Evolutionary conservation across 257 asterid species (phyloP).

Genomic region (Ligustrum vulgare): DNA sequence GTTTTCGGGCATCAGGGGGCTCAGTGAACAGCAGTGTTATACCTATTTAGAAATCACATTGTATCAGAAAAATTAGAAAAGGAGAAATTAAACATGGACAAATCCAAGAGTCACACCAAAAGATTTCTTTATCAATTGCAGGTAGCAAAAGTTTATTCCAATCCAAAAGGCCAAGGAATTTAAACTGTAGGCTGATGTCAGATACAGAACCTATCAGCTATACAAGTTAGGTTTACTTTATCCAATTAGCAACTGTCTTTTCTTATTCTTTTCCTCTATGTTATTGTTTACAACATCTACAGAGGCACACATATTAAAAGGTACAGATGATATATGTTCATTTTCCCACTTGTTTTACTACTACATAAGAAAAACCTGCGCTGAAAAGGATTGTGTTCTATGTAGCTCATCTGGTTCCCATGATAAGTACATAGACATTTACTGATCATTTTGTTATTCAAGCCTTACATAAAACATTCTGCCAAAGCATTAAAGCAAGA

Average conservation of each 20-base stretch:
- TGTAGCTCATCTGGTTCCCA: not conserved
- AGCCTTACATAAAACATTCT: not conserved
- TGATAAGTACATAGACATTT: not conserved
- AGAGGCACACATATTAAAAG: not conserved
- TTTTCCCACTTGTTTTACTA: slow-evolving; percentile 9
- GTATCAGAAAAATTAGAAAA: slow-evolving; percentile 25
- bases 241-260: slow-evolving; percentile 3
- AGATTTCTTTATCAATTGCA: not conserved
- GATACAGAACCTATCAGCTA: slow-evolving; percentile 15
- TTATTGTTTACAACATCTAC: not conserved
- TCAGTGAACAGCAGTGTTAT: slow-evolving; percentile 86
- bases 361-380: slow-evolving; percentile 4
- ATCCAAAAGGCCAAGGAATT: not conserved
- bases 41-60: slow-evolving; percentile 49
- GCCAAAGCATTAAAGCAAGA: not conserved
- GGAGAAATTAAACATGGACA: not conserved
- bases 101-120: not conserved
- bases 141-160: not conserved
- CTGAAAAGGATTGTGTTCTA: not conserved
- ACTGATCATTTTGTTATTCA: not conserved
- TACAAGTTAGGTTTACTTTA: slow-evolving; percentile 2
- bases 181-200: not conserved
- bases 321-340: not conserved
- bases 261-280: not conserved
- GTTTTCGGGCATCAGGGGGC: slow-evolving; percentile 94